These are phyloP conservation scores for Neofusicoccum kwambonambiense DNA, from an alignment of 2,329 filamentous ascomycete species.

Conservation along the genomic window DNA sequence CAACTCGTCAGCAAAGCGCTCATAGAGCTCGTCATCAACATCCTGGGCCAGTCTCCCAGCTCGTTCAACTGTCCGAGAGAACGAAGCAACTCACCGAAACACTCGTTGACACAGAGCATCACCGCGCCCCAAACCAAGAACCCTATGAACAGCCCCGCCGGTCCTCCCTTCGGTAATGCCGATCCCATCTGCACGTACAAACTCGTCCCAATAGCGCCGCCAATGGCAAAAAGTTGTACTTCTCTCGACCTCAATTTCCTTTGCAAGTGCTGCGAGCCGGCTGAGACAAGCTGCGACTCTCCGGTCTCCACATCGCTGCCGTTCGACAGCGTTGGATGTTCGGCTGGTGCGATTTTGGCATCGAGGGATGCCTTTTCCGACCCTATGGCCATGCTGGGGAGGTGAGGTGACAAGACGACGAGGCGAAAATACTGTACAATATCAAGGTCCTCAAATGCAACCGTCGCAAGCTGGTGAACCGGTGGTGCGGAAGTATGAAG, in stretches of 20 bases:
- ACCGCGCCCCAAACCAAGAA: conserved; percentile 9
- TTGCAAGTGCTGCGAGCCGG: conserved; percentile 6
- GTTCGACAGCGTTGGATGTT: background rate
- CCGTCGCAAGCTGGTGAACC: too few species aligned
- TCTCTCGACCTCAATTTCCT: conserved; percentile 1
- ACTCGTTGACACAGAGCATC: conserved; percentile 14
- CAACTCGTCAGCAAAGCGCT: background rate
- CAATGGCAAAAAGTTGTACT: conserved; percentile 13
- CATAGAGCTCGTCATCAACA: background rate
- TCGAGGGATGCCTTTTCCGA: background rate
- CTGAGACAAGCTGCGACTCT: conserved; percentile 1
- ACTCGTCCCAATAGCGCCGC: conserved; percentile 9
- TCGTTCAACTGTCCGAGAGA: too few species aligned
- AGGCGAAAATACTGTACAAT: too few species aligned
- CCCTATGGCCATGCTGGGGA: too few species aligned
- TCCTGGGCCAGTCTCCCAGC: too few species aligned
- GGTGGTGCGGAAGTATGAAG: too few species aligned
- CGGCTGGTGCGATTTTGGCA: background rate
- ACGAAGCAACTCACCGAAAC: background rate
- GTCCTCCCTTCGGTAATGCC: conserved; percentile 10
- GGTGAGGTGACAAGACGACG: too few species aligned
- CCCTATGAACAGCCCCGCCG: background rate
- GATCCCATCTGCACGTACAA: conserved; percentile 14
- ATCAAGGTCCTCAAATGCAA: too few species aligned
- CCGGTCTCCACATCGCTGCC: background rate